Conservation (phyloP, 2,329 filamentous ascomycete species). For the Sporothrix inflata region DNA sequence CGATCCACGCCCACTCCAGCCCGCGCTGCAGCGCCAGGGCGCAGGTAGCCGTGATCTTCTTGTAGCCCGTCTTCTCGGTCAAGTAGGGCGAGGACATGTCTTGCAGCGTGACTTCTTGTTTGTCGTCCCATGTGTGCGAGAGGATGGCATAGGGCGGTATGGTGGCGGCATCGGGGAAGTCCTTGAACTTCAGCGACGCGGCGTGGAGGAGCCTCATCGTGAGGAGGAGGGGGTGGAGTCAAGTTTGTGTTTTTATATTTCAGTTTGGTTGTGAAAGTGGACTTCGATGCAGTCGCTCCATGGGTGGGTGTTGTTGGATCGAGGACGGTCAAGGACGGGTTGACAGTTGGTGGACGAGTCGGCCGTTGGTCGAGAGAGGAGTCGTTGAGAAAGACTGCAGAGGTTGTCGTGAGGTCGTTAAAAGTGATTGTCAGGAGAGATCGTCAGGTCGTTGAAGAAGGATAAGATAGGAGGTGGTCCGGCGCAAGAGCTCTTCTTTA, state of each 20-base stretch:
- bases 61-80: conserved; percentile 25
- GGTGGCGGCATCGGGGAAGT: conserved; percentile 24
- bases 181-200: conserved; percentile 28
- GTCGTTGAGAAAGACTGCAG: background rate
- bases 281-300: background rate
- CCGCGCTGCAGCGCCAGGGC: conserved; percentile 13
- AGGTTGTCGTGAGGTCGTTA: background rate
- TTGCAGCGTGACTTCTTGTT: conserved; percentile 34
- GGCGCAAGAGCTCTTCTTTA: background rate
- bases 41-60: conserved; percentile 30
- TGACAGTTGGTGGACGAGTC: background rate
- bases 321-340: background rate
- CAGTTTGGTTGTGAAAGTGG: background rate
- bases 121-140: conserved; percentile 33
- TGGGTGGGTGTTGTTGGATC: background rate
- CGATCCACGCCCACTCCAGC: conserved; percentile 31
- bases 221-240: background rate
- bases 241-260: background rate
- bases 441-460: background rate
- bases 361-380: background rate
- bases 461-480: background rate
- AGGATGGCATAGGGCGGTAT: conserved; percentile 33
- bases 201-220: conserved; percentile 34
- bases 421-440: background rate
- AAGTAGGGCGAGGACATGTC: conserved; percentile 28